Evolutionary conservation across 2,329 filamentous ascomycete species (phyloP).

Genomic region (Rutstroemia sydowiana): DNA sequence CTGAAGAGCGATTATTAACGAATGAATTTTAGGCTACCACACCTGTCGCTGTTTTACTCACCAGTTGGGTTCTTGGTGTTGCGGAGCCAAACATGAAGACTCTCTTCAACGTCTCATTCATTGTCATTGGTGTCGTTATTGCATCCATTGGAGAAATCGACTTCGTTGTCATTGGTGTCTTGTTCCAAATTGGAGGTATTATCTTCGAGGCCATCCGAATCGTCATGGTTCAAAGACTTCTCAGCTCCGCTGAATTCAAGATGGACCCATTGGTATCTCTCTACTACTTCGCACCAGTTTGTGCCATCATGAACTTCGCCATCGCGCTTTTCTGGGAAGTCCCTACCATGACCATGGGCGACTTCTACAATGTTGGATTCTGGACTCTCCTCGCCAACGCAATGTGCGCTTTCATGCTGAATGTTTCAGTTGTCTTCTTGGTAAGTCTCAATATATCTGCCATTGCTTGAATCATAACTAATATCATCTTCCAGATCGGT

Average conservation of each 20-base stretch:
- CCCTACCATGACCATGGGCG: conserved; percentile 58
- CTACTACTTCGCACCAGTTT: conserved; percentile 84
- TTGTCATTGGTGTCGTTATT: conserved; percentile 90
- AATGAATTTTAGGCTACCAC: conserved; percentile 65
- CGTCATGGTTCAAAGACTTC: conserved; percentile 75
- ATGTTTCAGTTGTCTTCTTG: conserved; percentile 79
- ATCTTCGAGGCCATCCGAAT: conserved; percentile 76
- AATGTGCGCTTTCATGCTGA: conserved; percentile 70
- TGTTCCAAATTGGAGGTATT: conserved; percentile 73
- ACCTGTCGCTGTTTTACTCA: conserved; percentile 84
- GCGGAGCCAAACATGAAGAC: conserved; percentile 72
- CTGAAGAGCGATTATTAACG: conserved; percentile 8
- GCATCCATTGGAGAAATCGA: conserved; percentile 94
- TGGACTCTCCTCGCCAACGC: conserved; percentile 70
- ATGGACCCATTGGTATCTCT: conserved; percentile 86
- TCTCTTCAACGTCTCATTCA: conserved; percentile 87
- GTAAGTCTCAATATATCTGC: conserved; percentile 42
- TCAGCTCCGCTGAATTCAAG: conserved; percentile 80
- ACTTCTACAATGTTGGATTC: conserved; percentile 67
- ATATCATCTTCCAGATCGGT: conserved; percentile 56
- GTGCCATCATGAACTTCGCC: conserved; percentile 71
- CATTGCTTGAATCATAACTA: neutral
- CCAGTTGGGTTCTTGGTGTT: conserved; percentile 81
- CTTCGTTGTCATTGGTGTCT: conserved; percentile 73
- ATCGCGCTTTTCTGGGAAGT: conserved; percentile 70